A percentile compares a stretch with the other conserved stretches of the same genome.
Conservation (phyloP, 192 early-diverging fungal species). For the Podila epigama region DNA sequence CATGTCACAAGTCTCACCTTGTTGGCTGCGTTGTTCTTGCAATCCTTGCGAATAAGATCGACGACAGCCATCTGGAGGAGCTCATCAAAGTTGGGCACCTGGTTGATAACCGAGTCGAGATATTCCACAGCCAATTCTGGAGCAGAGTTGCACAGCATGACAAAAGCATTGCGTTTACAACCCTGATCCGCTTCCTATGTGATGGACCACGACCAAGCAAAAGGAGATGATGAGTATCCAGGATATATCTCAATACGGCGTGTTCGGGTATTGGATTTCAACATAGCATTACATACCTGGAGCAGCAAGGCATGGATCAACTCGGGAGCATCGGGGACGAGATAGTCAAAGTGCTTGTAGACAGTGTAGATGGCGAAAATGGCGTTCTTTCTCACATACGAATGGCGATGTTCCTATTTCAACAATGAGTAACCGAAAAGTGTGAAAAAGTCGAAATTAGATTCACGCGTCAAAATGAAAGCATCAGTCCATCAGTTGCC, state of each 20-base stretch:
- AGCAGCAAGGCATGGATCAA: slow-evolving; percentile 76
- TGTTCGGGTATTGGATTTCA: no score
- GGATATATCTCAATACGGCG: not conserved
- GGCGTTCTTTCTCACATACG: slow-evolving; percentile 99
- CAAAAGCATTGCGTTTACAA: slow-evolving; percentile 92
- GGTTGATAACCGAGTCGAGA: slow-evolving; percentile 73
- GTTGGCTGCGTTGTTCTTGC: slow-evolving; percentile 78
- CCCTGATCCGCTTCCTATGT: slow-evolving; percentile 90
- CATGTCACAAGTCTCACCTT: slow-evolving; percentile 76
- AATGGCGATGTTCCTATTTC: slow-evolving; percentile 87
- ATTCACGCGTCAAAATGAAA: slow-evolving; percentile 4
- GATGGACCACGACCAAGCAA: not conserved
- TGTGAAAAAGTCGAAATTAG: no score
- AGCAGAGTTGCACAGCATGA: slow-evolving; percentile 86
- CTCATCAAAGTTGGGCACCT: slow-evolving; percentile 88
- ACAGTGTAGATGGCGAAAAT: slow-evolving; percentile 92
- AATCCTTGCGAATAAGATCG: slow-evolving; percentile 94
- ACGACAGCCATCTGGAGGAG: slow-evolving; percentile 92
- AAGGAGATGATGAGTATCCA: not conserved
- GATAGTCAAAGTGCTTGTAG: slow-evolving; percentile 86
- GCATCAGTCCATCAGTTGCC: not conserved
- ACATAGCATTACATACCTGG: slow-evolving; percentile 42
- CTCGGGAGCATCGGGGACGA: slow-evolving; percentile 96
- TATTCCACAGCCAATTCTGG: slow-evolving; percentile 86
- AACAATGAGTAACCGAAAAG: not conserved